phyloP scores from a whole-genome alignment of 2,329 filamentous ascomycete species.

The Paraconiothyrium brasiliense region DNA sequence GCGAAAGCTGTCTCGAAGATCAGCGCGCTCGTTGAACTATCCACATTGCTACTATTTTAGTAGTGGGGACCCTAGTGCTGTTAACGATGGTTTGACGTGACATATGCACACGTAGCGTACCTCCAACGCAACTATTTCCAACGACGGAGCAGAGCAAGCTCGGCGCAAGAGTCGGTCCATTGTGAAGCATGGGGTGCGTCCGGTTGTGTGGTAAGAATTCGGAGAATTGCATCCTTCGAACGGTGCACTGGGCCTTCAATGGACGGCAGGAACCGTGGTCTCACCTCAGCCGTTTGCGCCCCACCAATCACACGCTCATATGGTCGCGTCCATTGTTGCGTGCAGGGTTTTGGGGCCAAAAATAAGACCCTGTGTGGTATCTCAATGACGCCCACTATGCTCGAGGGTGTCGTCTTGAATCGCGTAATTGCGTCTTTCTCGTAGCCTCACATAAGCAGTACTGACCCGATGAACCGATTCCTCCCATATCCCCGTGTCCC shows the following conservation, averaged over 20 bases:
- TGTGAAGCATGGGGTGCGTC: background rate
- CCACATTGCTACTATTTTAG: background rate
- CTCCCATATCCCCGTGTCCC: too few species aligned
- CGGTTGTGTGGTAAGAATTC: background rate
- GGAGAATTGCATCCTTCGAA: constrained; percentile 6
- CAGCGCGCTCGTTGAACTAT: background rate
- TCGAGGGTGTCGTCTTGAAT: background rate
- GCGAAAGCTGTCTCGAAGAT: background rate
- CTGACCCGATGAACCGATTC: too few species aligned
- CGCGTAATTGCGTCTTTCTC: background rate
- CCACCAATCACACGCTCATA: background rate
- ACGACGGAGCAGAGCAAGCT: background rate
- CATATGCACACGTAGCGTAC: background rate
- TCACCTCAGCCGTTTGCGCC: constrained; percentile 6
- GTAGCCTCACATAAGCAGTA: too few species aligned
- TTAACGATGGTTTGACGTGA: background rate
- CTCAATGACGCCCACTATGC: background rate
- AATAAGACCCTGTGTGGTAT: background rate
- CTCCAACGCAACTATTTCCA: background rate
- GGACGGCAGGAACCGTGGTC: constrained; percentile 9
- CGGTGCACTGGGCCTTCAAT: background rate
- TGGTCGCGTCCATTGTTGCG: background rate
- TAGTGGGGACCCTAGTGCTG: background rate
- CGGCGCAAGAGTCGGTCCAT: background rate
- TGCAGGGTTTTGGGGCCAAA: background rate